Evolutionary conservation across 495 filamentous ascomycete species (phyloP), one percentile per base, ranked within the genome.

Genomic region (Aspergillus nidulans): DNA sequence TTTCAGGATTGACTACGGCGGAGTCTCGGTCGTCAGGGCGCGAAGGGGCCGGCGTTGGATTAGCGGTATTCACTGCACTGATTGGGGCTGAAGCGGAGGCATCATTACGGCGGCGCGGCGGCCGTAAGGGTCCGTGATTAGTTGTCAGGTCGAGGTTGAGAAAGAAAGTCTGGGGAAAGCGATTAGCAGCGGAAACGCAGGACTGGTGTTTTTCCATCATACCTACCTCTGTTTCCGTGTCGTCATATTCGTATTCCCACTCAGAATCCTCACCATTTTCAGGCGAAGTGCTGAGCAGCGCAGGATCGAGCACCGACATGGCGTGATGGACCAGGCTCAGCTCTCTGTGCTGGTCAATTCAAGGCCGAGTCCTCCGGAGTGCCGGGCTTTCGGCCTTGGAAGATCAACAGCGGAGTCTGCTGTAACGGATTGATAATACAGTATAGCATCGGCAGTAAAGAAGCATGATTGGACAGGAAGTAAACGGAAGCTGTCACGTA

Each of bases 211-310:
- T n/a, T 24, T 20, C 16, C 18, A 42, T 15, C 28, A 49, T 23
- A 46, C 30, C 57, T 50, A 82, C 80, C 72, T 85, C 83, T 2
- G 78, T 85, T 49, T 83, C 82, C 1, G 67, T 65, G 5, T 76
- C 70, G 61, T 83, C 65, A 59, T 85, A 85, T 57, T 85, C 83
- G 50, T 85, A 86, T 60, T 86, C 83, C 70, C 77, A 85, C 20
- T 83, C 83, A 12, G 74, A 54, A 16, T 63, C 62, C 0, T 52
- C 15, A 20, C 63, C 63, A 36, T 49, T n/a, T n/a, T n/a, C 41
- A 7, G 39, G 45, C 20, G 26, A 26, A 40, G 36, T 53, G 16
- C 59, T 53, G 21, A 63, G 53, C 36, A 68, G 58, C 38, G 60
- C 47, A 6, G 61, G 66, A 59, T 69, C 63, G 54, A 72, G 62